A percentile compares a stretch with the other conserved stretches of the same genome.
These are phyloP conservation scores for Incumbomyces lentus DNA, from an alignment of 2,329 filamentous ascomycete genomes.

Conservation along the genomic window DNA sequence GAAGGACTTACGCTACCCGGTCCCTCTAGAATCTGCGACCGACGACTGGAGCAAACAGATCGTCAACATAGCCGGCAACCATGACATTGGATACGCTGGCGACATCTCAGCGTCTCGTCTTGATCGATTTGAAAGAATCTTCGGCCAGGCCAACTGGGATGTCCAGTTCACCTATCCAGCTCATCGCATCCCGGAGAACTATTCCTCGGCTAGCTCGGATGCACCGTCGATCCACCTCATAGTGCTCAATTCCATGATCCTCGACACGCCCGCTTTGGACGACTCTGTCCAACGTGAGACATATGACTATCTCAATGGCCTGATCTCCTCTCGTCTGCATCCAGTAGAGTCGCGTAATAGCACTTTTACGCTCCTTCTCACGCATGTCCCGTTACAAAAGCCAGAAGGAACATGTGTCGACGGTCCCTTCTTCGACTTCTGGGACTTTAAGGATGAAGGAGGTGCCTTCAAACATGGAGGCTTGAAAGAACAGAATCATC, in stretches of 20 bases:
- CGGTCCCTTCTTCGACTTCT: constrained; percentile 71
- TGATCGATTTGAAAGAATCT: constrained; percentile 69
- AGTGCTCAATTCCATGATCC: constrained; percentile 83
- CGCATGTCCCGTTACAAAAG: constrained; percentile 87
- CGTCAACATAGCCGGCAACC: constrained; percentile 88
- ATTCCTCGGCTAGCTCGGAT: constrained; percentile 1
- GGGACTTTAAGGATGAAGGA: constrained; percentile 45
- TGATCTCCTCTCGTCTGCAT: constrained; percentile 46
- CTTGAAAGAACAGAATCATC: constrained; percentile 81
- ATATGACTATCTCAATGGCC: constrained; percentile 58
- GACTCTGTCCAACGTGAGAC: constrained; percentile 61
- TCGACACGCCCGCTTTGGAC: constrained; percentile 70
- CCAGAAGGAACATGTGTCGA: constrained; percentile 72
- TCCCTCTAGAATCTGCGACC: constrained; percentile 34
- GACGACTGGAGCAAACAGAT: constrained; percentile 61
- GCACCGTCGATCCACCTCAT: constrained; percentile 63
- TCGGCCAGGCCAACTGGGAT: constrained; percentile 86
- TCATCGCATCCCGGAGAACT: constrained; percentile 16
- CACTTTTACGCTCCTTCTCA: constrained; percentile 72
- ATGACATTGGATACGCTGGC: constrained; percentile 92
- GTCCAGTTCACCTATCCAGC: constrained; percentile 57
- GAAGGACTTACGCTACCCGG: constrained; percentile 27
- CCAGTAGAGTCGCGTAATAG: constrained; percentile 47
- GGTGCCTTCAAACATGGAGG: constrained; percentile 31
- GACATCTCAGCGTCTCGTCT: constrained; percentile 71